Evolutionary conservation across 169 alveolate genomes (phyloP), one percentile per base, ranked within the genome.

Genomic region (Toxoplasma gondii): DNA sequence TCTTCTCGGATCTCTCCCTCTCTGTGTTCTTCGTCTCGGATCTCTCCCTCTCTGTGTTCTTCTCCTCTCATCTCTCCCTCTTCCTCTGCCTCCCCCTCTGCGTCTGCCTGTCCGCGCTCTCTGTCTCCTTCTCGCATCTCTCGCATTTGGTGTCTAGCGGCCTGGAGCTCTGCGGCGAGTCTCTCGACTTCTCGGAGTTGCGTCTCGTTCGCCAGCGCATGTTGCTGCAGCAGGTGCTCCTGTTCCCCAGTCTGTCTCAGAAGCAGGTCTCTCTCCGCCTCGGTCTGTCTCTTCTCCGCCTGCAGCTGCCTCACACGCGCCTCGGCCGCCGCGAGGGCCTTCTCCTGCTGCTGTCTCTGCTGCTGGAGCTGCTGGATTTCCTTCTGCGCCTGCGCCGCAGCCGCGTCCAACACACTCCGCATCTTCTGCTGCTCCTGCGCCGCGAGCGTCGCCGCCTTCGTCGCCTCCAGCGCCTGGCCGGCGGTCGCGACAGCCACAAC

Each of bases 271-370:
- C 74, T 34, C 43, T 88, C 93, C 10, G 82, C 93, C 45, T 74
- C 78, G 31, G 84, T n/a, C 27, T 34, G 49, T 1, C 84, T 41
- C 84, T 36, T 31, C 22, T 36, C 84, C 43, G 49, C 84, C 84
- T 74, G 31, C 44, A 49, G 88, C 87, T 88, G 93, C 70, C 67
- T 78, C 87, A 88, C 83, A 70, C 70, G 87, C 87, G 17, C 86
- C 38, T 41, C 31, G 43, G 64, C 24, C 29, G 64, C 64, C 7
- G 93, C 84, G 70, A 88, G 86, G 44, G 38, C 70, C 69, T 88
- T 88, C 7, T 88, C 93, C 43, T 88, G 93, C 69, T 88, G 93
- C 93, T 88, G 93, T 45, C 45, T 10, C 53, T 88, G 92, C 92
- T 88, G 92, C 92, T 88, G 82, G 78, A 88, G 92, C 45, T 29